Conservation (phyloP, 129 eudicot species). For the Flaveria bidentis region DNA sequence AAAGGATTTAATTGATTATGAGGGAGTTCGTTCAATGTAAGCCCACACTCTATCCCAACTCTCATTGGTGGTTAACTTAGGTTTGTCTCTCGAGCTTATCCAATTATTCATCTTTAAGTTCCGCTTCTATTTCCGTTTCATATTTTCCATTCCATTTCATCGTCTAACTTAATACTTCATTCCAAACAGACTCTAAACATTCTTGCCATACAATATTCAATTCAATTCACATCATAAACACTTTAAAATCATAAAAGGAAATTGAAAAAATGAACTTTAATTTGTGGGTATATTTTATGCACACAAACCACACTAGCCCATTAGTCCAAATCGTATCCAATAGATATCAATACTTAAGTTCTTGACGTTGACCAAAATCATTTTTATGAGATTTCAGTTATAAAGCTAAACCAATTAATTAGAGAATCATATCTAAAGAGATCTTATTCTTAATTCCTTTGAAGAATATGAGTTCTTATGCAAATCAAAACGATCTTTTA, state of each 20-base stretch:
- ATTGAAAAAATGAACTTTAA: background rate
- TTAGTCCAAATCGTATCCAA: constrained; percentile 30
- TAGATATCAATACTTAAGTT: constrained; percentile 22
- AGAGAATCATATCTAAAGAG: constrained; percentile 37
- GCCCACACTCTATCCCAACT: too few relatives aligned
- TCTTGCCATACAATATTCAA: background rate
- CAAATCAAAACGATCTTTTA: constrained; percentile 19
- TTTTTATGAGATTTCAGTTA: constrained; percentile 8
- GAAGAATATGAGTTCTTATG: constrained; percentile 20
- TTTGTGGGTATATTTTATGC: background rate
- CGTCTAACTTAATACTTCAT: background rate
- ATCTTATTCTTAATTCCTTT: constrained; percentile 37
- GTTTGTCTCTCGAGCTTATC: too few relatives aligned
- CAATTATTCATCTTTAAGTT: too few relatives aligned
- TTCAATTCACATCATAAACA: background rate
- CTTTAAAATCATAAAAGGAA: background rate
- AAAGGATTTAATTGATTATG: too few relatives aligned
- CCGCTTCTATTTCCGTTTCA: background rate
- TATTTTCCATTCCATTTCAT: background rate
- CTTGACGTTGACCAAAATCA: constrained; percentile 33
- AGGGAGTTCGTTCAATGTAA: too few relatives aligned
- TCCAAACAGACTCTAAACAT: background rate
- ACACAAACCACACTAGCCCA: background rate
- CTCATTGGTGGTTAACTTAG: too few relatives aligned
- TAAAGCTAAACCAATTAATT: constrained; percentile 5